Evolutionary conservation across 2,329 filamentous ascomycete species (phyloP).

Genomic region (Nemania serpens): DNA sequence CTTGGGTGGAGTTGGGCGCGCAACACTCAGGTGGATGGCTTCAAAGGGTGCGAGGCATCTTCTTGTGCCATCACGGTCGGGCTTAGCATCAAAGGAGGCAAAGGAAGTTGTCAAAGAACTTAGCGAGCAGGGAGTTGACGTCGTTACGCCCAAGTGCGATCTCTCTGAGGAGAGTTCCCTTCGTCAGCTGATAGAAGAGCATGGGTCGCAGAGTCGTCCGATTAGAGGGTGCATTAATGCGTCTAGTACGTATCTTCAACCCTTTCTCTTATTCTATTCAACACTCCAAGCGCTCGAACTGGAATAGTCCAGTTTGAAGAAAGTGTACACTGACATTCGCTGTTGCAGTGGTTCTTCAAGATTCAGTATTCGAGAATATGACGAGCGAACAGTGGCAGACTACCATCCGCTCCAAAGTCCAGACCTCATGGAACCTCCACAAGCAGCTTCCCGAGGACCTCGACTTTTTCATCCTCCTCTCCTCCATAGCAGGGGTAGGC

Average conservation of each 20-base stretch:
- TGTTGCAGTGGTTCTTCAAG: not conserved
- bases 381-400: slow-evolving; percentile 17
- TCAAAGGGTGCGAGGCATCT: slow-evolving; percentile 31
- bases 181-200: slow-evolving; percentile 20
- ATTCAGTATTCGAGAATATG: slow-evolving; percentile 27
- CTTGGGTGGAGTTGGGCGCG: slow-evolving; percentile 35
- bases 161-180: slow-evolving; percentile 26
- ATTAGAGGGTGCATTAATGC: slow-evolving; percentile 49
- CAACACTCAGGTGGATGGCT: slow-evolving; percentile 33
- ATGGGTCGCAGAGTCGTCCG: slow-evolving; percentile 32
- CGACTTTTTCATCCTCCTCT: slow-evolving; percentile 29
- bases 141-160: slow-evolving; percentile 29
- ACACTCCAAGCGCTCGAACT: too few relatives aligned
- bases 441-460: slow-evolving; percentile 4
- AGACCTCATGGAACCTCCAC: slow-evolving; percentile 26
- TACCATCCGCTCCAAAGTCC: slow-evolving; percentile 23
- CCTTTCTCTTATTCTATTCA: too few relatives aligned
- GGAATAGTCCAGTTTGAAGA: too few relatives aligned
- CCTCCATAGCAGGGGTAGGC: slow-evolving; percentile 18
- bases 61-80: slow-evolving; percentile 33
- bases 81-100: slow-evolving; percentile 20
- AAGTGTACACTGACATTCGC: too few relatives aligned
- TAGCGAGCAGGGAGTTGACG: slow-evolving; percentile 16
- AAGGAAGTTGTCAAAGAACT: slow-evolving; percentile 25
- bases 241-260: too few relatives aligned